A percentile compares a stretch with the other conserved stretches of the same genome.
Conservation (phyloP, 208 protist species). For the Crithidia sp. region DNA sequence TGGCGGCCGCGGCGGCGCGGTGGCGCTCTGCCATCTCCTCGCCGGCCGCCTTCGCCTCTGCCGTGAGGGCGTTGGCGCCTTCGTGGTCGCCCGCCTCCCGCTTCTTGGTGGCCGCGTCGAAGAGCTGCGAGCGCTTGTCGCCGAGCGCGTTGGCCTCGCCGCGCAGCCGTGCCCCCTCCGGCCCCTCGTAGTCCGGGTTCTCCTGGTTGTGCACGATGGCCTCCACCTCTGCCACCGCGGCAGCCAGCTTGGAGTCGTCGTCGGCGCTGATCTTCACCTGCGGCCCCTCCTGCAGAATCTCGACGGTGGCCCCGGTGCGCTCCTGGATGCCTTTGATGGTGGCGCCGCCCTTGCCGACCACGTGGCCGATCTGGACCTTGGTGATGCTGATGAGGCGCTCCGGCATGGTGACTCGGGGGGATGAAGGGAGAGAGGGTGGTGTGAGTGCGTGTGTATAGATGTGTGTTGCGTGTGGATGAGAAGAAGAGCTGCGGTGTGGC, state of each 20-base stretch:
- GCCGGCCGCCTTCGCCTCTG: conserved; percentile 42
- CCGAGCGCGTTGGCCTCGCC: conserved; percentile 47
- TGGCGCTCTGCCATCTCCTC: conserved; percentile 41
- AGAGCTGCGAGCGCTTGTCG: conserved; percentile 47
- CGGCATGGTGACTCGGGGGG: conserved; percentile 17
- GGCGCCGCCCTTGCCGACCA: conserved; percentile 54
- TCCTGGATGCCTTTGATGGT: conserved; percentile 53
- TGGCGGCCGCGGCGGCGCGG: conserved; percentile 46
- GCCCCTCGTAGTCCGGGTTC: conserved; percentile 67
- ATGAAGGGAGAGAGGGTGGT: no score
- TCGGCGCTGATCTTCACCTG: conserved; percentile 58
- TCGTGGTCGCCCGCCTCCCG: conserved; percentile 40
- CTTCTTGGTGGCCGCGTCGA: conserved; percentile 43
- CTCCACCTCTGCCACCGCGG: conserved; percentile 38
- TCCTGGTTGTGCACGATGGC: conserved; percentile 46
- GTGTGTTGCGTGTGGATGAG: no score
- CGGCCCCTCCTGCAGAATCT: conserved; percentile 47
- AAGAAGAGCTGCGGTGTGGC: no score
- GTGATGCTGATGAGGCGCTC: conserved; percentile 42
- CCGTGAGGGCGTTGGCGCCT: conserved; percentile 36
- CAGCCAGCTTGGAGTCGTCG: conserved; percentile 38
- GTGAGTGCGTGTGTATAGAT: no score
- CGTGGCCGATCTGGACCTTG: conserved; percentile 48
- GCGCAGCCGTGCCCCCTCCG: conserved; percentile 42
- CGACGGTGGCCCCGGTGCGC: conserved; percentile 47